Evolutionary conservation across 495 filamentous ascomycete genomes (phyloP).

Genomic region (Lepraria neglecta): DNA sequence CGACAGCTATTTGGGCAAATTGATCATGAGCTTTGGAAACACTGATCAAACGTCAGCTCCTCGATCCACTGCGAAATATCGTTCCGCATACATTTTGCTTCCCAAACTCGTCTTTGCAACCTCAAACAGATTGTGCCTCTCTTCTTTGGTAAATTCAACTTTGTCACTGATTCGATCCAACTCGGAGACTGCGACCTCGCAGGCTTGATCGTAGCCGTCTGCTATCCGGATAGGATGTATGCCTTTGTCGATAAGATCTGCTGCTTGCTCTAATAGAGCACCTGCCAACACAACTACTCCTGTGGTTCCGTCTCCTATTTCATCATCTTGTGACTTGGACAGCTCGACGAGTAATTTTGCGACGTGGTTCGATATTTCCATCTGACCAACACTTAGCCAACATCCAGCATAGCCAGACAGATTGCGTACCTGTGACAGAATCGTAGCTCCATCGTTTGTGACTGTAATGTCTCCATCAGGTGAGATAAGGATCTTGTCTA

Average conservation of each 20-base stretch:
- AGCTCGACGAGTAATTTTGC: conserved; percentile 94
- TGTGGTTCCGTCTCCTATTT: conserved; percentile 97
- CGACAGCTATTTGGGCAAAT: conserved; percentile 93
- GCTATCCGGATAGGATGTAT: conserved; percentile 98
- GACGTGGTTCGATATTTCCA: conserved; percentile 99
- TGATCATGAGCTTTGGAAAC: conserved; percentile 98
- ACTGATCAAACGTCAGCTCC: conserved; percentile 36
- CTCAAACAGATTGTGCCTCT: conserved; percentile 78
- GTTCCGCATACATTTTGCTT: conserved; percentile 71
- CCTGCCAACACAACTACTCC: conserved; percentile 96
- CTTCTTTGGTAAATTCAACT: conserved; percentile 71
- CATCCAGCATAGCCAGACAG: neutral
- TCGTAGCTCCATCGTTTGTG: conserved; percentile 98
- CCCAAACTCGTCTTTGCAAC: conserved; percentile 95
- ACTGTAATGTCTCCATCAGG: conserved; percentile 99
- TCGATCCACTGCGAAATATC: neutral
- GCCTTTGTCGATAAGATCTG: conserved; percentile 97
- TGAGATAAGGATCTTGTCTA: conserved; percentile 99
- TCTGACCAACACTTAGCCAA: conserved; percentile 43
- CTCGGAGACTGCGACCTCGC: conserved; percentile 88
- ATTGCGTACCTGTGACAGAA: conserved; percentile 67
- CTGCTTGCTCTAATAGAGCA: conserved; percentile 92
- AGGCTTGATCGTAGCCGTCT: conserved; percentile 94
- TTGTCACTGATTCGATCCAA: conserved; percentile 88
- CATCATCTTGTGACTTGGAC: conserved; percentile 98